Percentiles rank a stretch among this genome's conserved stretches.
Conservation (phyloP, 345 rosid genomes). For the Schrenkiella parvula region DNA sequence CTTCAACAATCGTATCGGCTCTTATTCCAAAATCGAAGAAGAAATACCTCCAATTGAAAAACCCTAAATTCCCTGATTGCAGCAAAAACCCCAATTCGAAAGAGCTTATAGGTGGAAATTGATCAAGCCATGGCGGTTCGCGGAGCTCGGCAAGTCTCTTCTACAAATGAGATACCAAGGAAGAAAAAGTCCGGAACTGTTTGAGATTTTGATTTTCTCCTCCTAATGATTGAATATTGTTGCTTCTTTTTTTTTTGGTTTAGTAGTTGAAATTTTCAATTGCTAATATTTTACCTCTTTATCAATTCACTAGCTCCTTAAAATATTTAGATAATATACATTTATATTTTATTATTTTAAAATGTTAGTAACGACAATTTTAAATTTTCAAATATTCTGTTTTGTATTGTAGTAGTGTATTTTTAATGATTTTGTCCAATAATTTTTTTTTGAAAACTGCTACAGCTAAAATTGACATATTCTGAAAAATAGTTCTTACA, state of each 20-base stretch:
- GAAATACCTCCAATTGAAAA: conserved; percentile 14
- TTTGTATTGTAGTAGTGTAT: background rate
- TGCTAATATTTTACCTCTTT: background rate
- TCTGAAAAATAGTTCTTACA: too few species aligned
- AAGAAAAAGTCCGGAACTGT: background rate
- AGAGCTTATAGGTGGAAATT: background rate
- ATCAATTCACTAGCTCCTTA: background rate
- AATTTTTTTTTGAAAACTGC: too few species aligned
- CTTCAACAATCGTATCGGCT: background rate
- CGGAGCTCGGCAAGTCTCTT: conserved; percentile 13
- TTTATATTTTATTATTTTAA: too few species aligned
- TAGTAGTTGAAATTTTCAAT: background rate
- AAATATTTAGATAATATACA: too few species aligned
- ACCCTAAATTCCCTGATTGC: conserved; percentile 20
- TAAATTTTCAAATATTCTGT: background rate
- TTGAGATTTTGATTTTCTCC: background rate
- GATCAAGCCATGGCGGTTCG: conserved; percentile 6
- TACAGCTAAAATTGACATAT: too few species aligned
- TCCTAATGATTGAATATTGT: background rate
- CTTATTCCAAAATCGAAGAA: background rate
- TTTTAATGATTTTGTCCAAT: too few species aligned
- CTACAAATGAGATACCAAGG: background rate
- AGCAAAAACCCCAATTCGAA: background rate
- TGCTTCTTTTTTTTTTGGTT: background rate
- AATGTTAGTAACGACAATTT: background rate